Evolutionary conservation across 2,329 filamentous ascomycete species (phyloP).

Genomic region (Stromatinia cepivora): DNA sequence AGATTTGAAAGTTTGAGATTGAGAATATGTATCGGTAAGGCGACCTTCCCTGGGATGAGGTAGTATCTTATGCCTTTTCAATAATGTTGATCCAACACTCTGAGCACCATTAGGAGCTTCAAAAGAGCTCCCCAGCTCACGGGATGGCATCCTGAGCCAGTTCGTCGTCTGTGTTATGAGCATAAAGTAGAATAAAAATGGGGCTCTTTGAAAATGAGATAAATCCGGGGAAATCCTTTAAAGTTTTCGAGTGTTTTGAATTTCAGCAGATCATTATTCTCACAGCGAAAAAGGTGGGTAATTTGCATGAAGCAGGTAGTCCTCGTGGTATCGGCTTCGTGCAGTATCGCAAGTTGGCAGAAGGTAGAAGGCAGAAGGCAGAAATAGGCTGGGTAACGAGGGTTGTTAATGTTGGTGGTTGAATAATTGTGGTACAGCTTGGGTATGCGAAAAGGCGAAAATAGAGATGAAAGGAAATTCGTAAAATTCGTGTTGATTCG

Average conservation of each 20-base stretch:
- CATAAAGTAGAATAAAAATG: conserved; percentile 35
- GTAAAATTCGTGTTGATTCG: conserved; percentile 12
- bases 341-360: conserved; percentile 22
- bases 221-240: conserved; percentile 7
- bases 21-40: conserved; percentile 27
- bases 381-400: neutral
- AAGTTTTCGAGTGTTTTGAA: neutral
- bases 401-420: neutral
- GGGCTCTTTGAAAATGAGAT: neutral
- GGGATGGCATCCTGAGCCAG: conserved; percentile 41
- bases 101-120: conserved; percentile 36
- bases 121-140: conserved; percentile 36
- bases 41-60: conserved; percentile 39
- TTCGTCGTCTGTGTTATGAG: conserved; percentile 40
- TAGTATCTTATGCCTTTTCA: conserved; percentile 41
- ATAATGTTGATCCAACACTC: conserved; percentile 33
- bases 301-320: conserved; percentile 14
- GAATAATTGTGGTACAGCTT: conserved; percentile 10
- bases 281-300: conserved; percentile 13
- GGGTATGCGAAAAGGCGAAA: neutral
- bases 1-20: conserved; percentile 30
- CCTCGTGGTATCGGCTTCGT: conserved; percentile 20
- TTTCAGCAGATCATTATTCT: conserved; percentile 7
- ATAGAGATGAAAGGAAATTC: conserved; percentile 17
- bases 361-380: neutral